Base-by-base conservation (phyloP, 495 filamentous ascomycete species). In the Darksidea phi region DNA sequence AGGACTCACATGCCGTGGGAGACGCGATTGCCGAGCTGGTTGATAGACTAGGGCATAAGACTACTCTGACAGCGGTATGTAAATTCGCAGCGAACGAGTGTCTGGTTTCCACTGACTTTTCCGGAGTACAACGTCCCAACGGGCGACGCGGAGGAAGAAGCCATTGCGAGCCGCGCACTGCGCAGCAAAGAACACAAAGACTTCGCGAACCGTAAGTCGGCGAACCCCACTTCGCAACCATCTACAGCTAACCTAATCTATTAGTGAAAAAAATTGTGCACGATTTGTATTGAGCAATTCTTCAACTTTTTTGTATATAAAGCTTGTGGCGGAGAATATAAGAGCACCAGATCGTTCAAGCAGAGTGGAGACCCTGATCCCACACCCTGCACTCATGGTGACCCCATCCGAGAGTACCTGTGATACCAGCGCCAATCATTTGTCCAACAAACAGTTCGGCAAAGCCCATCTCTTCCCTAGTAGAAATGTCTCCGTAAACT, bases 161-260 rank as follows among this genome's bases (percentile, higher is more conserved):
- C 63, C 7, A 66, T 66, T 38, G 63, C 63, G 12, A 21, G n/a
- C 25, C 56, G 63, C 13, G 63, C 63, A 10, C 57, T 66, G 2
- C 63, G 61, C 37, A 66, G 63, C 57, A 66, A 66, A 43, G 63
- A 61, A 8, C 63, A 66, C 46, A 66, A 66, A 17, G 63, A 66
- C 20, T 66, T 66, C 34, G 45, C 43, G 4, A 61, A 56, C 36
- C 24, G 63, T 66, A 61, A 66, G 63, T 59, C 20, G 5, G 24
- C 25, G 6, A n/a, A n/a, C n/a, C 34, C 26, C 20, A 12, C 21
- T n/a, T 7, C 32, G 18, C 1, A 13, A 1, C 11, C 7, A 47
- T 23, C 13, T 15, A 0, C 10, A 17, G 13, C 51, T 52, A 37
- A 51, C 50, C 5, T 24, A 51, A 25, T 37, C 6, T 12, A 12